phyloP scores from a whole-genome alignment of 805 yeast species.

The Candida railenensis region DNA sequence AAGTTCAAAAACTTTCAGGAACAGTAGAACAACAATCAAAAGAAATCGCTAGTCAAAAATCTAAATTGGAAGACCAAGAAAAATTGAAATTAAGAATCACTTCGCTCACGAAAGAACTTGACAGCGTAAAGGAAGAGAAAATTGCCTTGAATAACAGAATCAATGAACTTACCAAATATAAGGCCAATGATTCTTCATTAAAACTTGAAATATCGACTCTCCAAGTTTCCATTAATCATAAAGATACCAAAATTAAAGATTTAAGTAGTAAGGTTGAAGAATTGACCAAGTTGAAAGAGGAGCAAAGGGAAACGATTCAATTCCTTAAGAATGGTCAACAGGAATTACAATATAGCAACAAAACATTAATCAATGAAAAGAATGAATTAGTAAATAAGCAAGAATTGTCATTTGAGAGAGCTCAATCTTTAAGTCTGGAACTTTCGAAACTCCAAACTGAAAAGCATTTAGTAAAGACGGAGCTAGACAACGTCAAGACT shows the following conservation, averaged over 20 bases:
- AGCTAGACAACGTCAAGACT: conserved; percentile 38
- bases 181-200: conserved; percentile 41
- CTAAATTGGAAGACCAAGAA: conserved; percentile 15
- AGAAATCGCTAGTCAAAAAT: conserved; percentile 11
- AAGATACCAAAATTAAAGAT: conserved; percentile 41
- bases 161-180: conserved; percentile 26
- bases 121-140: conserved; percentile 31
- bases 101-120: conserved; percentile 25
- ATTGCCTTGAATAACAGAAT: conserved; percentile 33
- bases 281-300: conserved; percentile 38
- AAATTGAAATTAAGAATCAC: conserved; percentile 14
- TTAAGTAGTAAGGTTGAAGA: conserved; percentile 35
- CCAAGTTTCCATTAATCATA: conserved; percentile 43
- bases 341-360: conserved; percentile 37
- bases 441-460: conserved; percentile 42
- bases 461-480: conserved; percentile 38
- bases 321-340: conserved; percentile 41
- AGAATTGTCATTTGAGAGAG: conserved; percentile 34
- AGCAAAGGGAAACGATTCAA: conserved; percentile 35
- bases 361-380: conserved; percentile 35
- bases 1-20: not conserved
- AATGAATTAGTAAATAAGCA: conserved; percentile 40
- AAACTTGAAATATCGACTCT: conserved; percentile 50
- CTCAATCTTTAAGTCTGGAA: conserved; percentile 31
- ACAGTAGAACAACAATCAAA: conserved; percentile 7